phyloP scores from a whole-genome alignment of 306 rosid species.

The Gleditsia sinensis region DNA sequence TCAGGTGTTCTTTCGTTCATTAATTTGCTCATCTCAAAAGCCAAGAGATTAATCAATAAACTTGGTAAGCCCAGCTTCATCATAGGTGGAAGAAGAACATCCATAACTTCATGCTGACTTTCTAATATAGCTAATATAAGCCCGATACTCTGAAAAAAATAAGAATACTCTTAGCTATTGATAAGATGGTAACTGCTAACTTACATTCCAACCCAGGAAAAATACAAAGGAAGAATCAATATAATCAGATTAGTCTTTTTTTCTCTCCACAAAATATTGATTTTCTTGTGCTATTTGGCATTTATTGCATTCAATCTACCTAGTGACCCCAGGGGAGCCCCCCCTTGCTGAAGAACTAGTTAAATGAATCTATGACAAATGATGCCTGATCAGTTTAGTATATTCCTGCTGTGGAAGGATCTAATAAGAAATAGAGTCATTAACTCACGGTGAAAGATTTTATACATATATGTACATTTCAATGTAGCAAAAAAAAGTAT shows the following conservation, averaged over 20 bases:
- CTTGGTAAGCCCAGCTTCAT: conserved; percentile 82
- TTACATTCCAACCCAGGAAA: conserved; percentile 18
- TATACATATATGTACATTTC: neutral
- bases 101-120: conserved; percentile 58
- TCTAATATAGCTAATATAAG: conserved; percentile 73
- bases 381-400: neutral
- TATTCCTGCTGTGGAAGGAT: neutral
- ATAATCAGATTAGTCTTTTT: neutral
- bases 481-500: neutral
- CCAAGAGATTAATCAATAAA: conserved; percentile 65
- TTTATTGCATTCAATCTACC: conserved; percentile 14
- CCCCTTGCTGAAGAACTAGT: neutral
- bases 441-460: neutral
- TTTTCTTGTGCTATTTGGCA: neutral
- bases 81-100: conserved; percentile 63
- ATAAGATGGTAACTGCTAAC: conserved; percentile 24
- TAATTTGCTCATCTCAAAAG: conserved; percentile 64
- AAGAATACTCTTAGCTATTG: conserved; percentile 35
- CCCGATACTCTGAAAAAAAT: conserved; percentile 64
- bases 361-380: neutral
- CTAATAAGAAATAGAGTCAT: neutral
- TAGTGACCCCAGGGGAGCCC: neutral
- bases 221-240: conserved; percentile 15
- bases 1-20: conserved; percentile 63
- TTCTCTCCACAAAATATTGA: neutral